phyloP scores from a whole-genome alignment of 768 basidiomycete genomes.

The Lactarius hatsudake region DNA sequence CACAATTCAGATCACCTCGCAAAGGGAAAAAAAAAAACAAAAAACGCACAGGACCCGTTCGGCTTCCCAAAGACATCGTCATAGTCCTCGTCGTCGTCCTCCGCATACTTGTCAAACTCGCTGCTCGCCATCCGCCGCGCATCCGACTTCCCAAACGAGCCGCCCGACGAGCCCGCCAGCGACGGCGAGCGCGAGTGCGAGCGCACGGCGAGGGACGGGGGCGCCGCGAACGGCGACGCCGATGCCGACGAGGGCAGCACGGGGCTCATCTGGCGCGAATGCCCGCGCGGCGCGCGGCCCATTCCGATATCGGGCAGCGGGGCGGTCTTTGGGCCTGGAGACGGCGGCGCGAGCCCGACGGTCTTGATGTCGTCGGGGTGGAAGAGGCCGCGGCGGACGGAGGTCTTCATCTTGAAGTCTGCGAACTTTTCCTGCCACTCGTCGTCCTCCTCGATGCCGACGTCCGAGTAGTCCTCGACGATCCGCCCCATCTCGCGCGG shows the following conservation, averaged over 20 bases:
- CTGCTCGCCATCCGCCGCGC: conserved; percentile 52
- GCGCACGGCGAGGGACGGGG: conserved; percentile 31
- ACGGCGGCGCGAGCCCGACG: conserved; percentile 49
- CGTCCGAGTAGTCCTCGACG: conserved; percentile 89
- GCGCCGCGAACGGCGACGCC: conserved; percentile 37
- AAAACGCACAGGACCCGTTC: conserved; percentile 58
- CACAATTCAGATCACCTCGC: neutral
- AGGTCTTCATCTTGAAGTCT: conserved; percentile 82
- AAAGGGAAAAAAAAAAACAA: neutral
- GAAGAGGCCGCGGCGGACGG: conserved; percentile 70
- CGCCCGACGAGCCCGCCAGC: conserved; percentile 40
- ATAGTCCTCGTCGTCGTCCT: conserved; percentile 89
- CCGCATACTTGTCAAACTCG: conserved; percentile 83
- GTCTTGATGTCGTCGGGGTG: conserved; percentile 90
- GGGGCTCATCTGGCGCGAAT: conserved; percentile 55
- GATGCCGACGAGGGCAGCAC: conserved; percentile 43
- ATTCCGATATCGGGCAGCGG: conserved; percentile 52
- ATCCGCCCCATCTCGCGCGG: conserved; percentile 62
- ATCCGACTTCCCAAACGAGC: conserved; percentile 68
- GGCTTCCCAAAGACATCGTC: conserved; percentile 90
- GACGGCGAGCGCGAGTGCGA: conserved; percentile 29
- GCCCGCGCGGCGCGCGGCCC: conserved; percentile 37
- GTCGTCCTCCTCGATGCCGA: conserved; percentile 72
- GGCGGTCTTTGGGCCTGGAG: conserved; percentile 64
- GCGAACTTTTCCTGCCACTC: conserved; percentile 75